Evolutionary conservation across 306 rosid genomes (phyloP).

Genomic region (Trifolium dubium): DNA sequence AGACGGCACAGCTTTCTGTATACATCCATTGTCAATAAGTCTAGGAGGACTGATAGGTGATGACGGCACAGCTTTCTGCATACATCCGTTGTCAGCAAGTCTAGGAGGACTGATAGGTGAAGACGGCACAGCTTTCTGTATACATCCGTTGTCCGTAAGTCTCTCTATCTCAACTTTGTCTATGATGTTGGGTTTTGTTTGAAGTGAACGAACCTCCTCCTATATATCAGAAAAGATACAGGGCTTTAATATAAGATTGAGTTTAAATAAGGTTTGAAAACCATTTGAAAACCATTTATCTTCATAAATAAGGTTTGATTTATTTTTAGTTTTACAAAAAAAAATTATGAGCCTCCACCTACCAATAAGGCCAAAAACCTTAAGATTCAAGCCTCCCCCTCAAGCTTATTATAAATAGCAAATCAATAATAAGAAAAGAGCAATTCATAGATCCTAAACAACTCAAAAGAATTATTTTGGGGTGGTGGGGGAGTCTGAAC

Average conservation of each 20-base stretch:
- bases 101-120: background rate
- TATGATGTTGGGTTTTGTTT: constrained; percentile 59
- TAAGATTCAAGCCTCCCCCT: constrained; percentile 3
- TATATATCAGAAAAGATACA: constrained; percentile 49
- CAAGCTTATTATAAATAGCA: constrained; percentile 13
- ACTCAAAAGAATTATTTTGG: background rate
- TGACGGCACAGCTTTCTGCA: constrained; percentile 49
- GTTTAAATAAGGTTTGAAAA: background rate
- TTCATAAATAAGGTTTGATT: constrained; percentile 1
- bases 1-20: constrained; percentile 49
- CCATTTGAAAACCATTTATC: constrained; percentile 14
- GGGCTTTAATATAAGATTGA: constrained; percentile 25
- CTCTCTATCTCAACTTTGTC: constrained; percentile 63
- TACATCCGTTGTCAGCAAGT: constrained; percentile 48
- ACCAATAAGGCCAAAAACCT: constrained; percentile 23
- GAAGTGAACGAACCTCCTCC: constrained; percentile 62
- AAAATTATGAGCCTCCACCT: background rate
- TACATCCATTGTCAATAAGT: constrained; percentile 57
- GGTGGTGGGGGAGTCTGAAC: background rate
- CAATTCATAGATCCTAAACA: constrained; percentile 34
- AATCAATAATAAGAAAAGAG: constrained; percentile 12
- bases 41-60: constrained; percentile 46
- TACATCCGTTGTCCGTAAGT: constrained; percentile 56
- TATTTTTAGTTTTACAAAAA: too few species aligned
- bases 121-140: constrained; percentile 48